Conservation (phyloP, 176 grass and related monocot genomes). For the Oryza coarctata region DNA sequence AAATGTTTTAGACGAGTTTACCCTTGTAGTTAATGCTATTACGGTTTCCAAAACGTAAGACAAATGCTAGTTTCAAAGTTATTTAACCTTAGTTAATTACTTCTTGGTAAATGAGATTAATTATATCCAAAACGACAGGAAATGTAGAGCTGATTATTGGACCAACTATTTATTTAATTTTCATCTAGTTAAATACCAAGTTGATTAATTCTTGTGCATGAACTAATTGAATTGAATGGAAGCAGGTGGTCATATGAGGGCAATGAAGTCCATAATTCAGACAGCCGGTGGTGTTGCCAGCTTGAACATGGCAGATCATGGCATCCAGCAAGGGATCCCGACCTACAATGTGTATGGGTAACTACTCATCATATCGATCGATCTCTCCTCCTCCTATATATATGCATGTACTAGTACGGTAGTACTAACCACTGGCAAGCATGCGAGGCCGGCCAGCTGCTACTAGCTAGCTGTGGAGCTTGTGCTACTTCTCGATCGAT, state of each 20-base stretch:
- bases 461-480: neutral
- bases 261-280: constrained; percentile 45
- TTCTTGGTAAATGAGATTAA: too few relatives aligned
- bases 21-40: too few relatives aligned
- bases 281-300: constrained; percentile 36
- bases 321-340: constrained; percentile 53
- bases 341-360: constrained; percentile 47
- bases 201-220: too few relatives aligned
- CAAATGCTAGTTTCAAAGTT: too few relatives aligned
- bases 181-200: too few relatives aligned
- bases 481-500: neutral
- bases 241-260: constrained; percentile 16
- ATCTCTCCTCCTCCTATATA: neutral
- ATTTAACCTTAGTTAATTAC: too few relatives aligned
- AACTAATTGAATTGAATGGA: neutral
- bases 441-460: neutral
- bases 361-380: neutral
- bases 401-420: too few relatives aligned
- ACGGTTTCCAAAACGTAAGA: too few relatives aligned
- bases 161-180: too few relatives aligned
- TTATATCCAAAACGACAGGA: too few relatives aligned
- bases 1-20: too few relatives aligned
- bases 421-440: neutral
- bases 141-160: too few relatives aligned
- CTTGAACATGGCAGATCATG: constrained; percentile 42